Percentiles rank a stretch among this genome's conserved stretches.
phyloP scores from a whole-genome alignment of 1,284 basidiomycete species.

The Dichomitus squalens region DNA sequence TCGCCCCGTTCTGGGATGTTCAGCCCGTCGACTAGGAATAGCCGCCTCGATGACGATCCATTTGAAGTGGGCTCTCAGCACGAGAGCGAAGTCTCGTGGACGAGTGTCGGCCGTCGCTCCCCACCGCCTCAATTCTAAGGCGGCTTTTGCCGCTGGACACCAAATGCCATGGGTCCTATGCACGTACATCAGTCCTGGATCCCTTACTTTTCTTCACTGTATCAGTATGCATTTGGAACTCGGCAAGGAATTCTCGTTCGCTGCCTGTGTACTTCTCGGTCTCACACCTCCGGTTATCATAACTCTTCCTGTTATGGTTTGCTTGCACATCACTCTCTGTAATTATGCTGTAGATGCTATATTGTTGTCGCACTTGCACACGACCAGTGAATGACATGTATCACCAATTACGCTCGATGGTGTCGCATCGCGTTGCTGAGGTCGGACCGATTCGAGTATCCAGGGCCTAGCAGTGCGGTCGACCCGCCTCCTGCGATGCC shows the following conservation, averaged over 20 bases:
- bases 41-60: constrained; percentile 23
- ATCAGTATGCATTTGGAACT: no score
- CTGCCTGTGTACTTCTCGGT: not conserved
- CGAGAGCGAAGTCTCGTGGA: constrained; percentile 30
- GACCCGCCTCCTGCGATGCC: constrained; percentile 62
- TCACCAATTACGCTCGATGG: not conserved
- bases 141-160: no score
- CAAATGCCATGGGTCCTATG: no score
- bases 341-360: constrained; percentile 4
- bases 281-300: not conserved
- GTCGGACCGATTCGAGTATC: constrained; percentile 18
- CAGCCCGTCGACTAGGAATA: constrained; percentile 18
- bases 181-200: no score
- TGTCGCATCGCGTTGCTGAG: not conserved
- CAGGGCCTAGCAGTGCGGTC: constrained; percentile 71
- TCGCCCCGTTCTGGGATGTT: constrained; percentile 35
- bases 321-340: constrained; percentile 6
- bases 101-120: constrained; percentile 31
- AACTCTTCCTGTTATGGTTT: not conserved
- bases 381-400: not conserved
- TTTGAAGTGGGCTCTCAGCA: constrained; percentile 26
- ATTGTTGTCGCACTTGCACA: not conserved
- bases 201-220: no score
- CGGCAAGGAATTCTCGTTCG: no score
- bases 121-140: constrained; percentile 19